phyloP scores from a whole-genome alignment of 1,284 basidiomycete species.

The Fomitopsis betulina region DNA sequence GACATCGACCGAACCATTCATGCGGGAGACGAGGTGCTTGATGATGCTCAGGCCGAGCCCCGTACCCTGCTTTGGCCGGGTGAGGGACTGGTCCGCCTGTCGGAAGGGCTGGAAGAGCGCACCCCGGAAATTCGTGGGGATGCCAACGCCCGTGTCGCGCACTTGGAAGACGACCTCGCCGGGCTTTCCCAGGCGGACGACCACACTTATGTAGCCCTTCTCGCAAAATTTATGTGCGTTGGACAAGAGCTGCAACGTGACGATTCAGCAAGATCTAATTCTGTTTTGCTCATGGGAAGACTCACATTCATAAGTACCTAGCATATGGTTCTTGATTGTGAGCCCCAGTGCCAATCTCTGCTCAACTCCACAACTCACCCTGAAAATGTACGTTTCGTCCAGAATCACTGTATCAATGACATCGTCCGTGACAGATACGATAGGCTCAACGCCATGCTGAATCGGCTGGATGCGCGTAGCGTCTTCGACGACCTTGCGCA shows the following conservation, averaged over 20 bases:
- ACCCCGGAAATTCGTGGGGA: slow-evolving; percentile 25
- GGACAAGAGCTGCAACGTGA: slow-evolving; percentile 20
- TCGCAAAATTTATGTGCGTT: slow-evolving; percentile 31
- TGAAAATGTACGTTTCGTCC: slow-evolving; percentile 28
- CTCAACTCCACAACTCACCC: slow-evolving; percentile 15
- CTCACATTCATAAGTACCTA: slow-evolving; percentile 28
- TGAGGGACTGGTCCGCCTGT: slow-evolving; percentile 27
- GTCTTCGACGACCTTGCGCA: slow-evolving; percentile 27
- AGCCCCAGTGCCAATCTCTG: not conserved
- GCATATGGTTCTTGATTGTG: not conserved
- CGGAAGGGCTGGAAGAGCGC: slow-evolving; percentile 28
- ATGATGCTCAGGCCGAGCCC: slow-evolving; percentile 29
- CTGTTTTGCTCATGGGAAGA: not conserved
- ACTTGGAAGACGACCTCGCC: slow-evolving; percentile 22
- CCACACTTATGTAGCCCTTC: slow-evolving; percentile 24
- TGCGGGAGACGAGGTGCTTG: slow-evolving; percentile 29
- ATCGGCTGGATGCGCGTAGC: slow-evolving; percentile 23
- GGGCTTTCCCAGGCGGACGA: slow-evolving; percentile 18
- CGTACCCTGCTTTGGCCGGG: slow-evolving; percentile 25
- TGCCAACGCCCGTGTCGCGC: slow-evolving; percentile 27
- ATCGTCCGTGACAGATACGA: slow-evolving; percentile 22
- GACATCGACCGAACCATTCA: slow-evolving; percentile 27
- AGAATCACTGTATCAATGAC: slow-evolving; percentile 24
- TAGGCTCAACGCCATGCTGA: slow-evolving; percentile 20
- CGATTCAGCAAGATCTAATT: not conserved